Conservation (phyloP, 2,329 filamentous ascomycete genomes). For the Aspergillus sp. region DNA sequence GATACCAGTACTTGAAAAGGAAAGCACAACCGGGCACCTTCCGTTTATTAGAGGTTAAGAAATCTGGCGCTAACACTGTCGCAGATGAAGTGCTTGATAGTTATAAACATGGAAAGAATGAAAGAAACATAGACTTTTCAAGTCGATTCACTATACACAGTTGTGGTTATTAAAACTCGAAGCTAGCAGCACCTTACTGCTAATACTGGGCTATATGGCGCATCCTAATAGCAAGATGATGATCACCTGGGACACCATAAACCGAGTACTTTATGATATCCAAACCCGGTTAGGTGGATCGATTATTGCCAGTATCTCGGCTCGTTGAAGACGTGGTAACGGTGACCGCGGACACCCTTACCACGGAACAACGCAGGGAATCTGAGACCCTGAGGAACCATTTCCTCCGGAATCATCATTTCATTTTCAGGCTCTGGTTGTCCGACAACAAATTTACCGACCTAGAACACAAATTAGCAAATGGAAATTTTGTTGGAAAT, state of each 20-base stretch:
- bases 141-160: neutral
- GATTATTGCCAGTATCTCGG: constrained; percentile 65
- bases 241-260: neutral
- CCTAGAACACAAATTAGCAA: constrained; percentile 40
- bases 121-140: neutral
- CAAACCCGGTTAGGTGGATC: neutral
- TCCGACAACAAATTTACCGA: constrained; percentile 90
- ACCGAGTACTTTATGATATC: neutral
- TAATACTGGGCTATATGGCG: neutral
- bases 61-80: too few relatives aligned
- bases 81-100: too few relatives aligned
- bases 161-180: neutral
- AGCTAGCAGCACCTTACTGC: neutral
- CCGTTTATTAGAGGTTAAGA: too few relatives aligned
- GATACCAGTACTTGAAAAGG: too few relatives aligned
- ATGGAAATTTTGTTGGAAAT: neutral
- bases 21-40: too few relatives aligned
- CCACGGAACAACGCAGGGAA: constrained; percentile 86
- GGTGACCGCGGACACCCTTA: constrained; percentile 81
- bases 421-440: constrained; percentile 63
- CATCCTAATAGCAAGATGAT: neutral
- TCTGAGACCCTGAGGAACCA: constrained; percentile 73
- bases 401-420: constrained; percentile 66
- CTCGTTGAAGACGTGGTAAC: constrained; percentile 94
- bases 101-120: too few relatives aligned